phyloP scores from a whole-genome alignment of 2,329 filamentous ascomycete species.

The Trichoderma semiorbis region DNA sequence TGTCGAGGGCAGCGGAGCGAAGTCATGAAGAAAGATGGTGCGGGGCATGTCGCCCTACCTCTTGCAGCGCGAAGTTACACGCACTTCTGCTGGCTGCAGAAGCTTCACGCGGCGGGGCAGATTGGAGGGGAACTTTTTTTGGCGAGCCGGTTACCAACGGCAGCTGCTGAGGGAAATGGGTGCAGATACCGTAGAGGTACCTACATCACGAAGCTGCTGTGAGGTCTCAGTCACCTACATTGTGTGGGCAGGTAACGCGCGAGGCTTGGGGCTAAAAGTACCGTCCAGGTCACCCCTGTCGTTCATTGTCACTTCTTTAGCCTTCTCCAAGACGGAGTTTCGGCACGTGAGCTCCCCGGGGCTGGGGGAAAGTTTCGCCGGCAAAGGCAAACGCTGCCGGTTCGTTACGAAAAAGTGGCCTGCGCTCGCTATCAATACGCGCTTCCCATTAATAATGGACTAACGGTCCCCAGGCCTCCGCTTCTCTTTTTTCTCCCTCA shows the following conservation, averaged over 20 bases:
- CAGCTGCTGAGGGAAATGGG: slow-evolving; percentile 10
- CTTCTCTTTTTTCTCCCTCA: slow-evolving; percentile 8
- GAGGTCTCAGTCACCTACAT: not conserved
- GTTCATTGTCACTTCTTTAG: not conserved
- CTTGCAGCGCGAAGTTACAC: slow-evolving; percentile 21
- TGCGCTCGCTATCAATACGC: slow-evolving; percentile 4
- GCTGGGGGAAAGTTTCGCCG: not conserved
- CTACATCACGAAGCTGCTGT: not conserved
- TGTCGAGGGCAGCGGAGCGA: slow-evolving; percentile 27
- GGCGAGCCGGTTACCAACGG: slow-evolving; percentile 29
- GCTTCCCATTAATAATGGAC: slow-evolving; percentile 18
- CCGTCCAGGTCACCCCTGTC: not conserved
- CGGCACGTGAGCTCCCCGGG: not conserved
- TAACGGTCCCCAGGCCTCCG: slow-evolving; percentile 5
- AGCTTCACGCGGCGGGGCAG: slow-evolving; percentile 17
- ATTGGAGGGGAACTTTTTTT: slow-evolving; percentile 11
- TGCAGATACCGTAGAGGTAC: not conserved
- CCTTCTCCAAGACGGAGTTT: not conserved
- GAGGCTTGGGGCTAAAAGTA: not conserved
- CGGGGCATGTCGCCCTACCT: slow-evolving; percentile 42
- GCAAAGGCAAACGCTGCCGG: not conserved
- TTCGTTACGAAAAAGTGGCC: not conserved
- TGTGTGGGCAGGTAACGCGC: not conserved
- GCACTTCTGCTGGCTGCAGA: slow-evolving; percentile 7
- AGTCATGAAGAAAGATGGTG: slow-evolving; percentile 37